phyloP scores from a whole-genome alignment of 768 basidiomycete species.

The Glaciozyma antarctica region DNA sequence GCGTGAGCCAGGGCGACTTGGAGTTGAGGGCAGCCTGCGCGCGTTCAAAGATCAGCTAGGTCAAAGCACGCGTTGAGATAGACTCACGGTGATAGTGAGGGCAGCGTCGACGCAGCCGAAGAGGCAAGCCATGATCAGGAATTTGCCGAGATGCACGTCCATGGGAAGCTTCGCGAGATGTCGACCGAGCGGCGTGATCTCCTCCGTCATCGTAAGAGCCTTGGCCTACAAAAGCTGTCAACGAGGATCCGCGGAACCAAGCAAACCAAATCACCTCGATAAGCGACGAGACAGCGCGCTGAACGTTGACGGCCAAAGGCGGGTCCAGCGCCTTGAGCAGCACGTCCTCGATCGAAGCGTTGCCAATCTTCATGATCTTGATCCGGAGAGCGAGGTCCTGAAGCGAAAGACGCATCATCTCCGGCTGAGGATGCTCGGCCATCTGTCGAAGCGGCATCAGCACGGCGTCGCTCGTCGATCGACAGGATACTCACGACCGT shows the following conservation, averaged over 20 bases:
- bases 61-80: fast-evolving
- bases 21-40: slow-evolving; percentile 65
- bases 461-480: neutral
- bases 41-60: neutral
- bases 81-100: slow-evolving; percentile 65
- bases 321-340: slow-evolving; percentile 81
- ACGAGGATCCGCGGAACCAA: neutral
- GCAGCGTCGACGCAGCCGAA: slow-evolving; percentile 90
- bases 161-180: slow-evolving; percentile 84
- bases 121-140: slow-evolving; percentile 69
- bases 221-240: slow-evolving; percentile 50
- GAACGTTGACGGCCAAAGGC: slow-evolving; percentile 72
- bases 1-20: slow-evolving; percentile 85
- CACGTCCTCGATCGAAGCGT: slow-evolving; percentile 84
- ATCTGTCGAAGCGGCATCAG: slow-evolving; percentile 47
- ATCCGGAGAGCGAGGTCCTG: slow-evolving; percentile 83
- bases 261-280: slow-evolving; percentile 55
- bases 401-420: slow-evolving; percentile 87
- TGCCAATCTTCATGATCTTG: slow-evolving; percentile 83
- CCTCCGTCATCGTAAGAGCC: slow-evolving; percentile 72
- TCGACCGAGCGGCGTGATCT: slow-evolving; percentile 88
- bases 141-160: slow-evolving; percentile 92
- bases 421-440: slow-evolving; percentile 80
- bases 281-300: slow-evolving; percentile 78
- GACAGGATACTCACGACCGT: slow-evolving; percentile 48